A percentile compares a stretch with the other conserved stretches of the same genome.
Conservation (phyloP, 768 basidiomycete genomes). For the Thelephora ganbajun region DNA sequence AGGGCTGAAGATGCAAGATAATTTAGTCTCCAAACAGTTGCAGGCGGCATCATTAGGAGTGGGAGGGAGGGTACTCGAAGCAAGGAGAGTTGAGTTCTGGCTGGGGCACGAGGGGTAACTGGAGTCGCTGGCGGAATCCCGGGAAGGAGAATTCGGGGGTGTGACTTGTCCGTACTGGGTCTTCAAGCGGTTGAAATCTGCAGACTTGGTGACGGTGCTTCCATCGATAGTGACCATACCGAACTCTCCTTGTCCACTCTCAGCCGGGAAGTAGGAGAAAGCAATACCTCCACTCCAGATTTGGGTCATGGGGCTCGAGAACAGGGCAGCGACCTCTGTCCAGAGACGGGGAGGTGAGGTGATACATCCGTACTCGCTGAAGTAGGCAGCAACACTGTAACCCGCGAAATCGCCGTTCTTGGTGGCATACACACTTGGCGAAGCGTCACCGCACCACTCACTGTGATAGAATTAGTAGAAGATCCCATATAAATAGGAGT, state of each 20-base stretch:
- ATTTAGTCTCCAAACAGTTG: constrained; percentile 49
- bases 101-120: constrained; percentile 50
- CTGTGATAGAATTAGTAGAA: constrained; percentile 24
- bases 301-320: constrained; percentile 55
- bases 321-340: constrained; percentile 64
- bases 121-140: constrained; percentile 35
- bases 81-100: constrained; percentile 43
- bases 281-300: constrained; percentile 86
- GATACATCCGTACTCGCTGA: constrained; percentile 80
- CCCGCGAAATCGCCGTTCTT: constrained; percentile 40
- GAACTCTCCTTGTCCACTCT: constrained; percentile 58
- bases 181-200: constrained; percentile 55
- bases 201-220: constrained; percentile 47
- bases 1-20: constrained; percentile 67
- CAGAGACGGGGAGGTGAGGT: constrained; percentile 50
- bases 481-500: neutral
- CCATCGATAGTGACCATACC: constrained; percentile 78
- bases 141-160: constrained; percentile 48
- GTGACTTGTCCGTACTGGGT: constrained; percentile 44
- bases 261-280: constrained; percentile 81
- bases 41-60: constrained; percentile 80
- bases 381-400: constrained; percentile 76
- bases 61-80: constrained; percentile 58
- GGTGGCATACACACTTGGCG: constrained; percentile 37
- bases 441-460: constrained; percentile 69